These are phyloP conservation scores for Lithohypha guttulata DNA, from an alignment of 2,329 filamentous ascomycete genomes.

Conservation along the genomic window DNA sequence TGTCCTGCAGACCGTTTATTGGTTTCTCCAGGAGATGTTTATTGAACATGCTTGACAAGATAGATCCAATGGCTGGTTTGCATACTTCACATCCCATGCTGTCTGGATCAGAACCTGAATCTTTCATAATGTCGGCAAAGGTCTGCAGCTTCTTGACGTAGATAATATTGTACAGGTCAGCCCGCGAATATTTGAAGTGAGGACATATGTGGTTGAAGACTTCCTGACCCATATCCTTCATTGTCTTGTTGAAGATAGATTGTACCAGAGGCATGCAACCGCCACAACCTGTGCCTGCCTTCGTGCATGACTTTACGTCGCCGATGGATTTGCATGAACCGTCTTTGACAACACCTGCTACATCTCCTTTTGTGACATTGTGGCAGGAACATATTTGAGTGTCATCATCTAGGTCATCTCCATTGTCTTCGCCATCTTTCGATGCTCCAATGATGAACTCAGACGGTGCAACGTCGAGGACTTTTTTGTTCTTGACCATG, in stretches of 20 bases:
- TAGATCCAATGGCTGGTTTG: constrained; percentile 71
- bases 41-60: constrained; percentile 74
- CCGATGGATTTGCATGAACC: constrained; percentile 71
- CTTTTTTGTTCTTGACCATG: constrained; percentile 74
- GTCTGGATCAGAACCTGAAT: constrained; percentile 58
- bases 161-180: constrained; percentile 82
- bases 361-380: constrained; percentile 78
- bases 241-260: constrained; percentile 80
- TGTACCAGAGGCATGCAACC: constrained; percentile 83
- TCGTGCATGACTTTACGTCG: constrained; percentile 80
- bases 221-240: constrained; percentile 75
- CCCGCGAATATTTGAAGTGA: constrained; percentile 73
- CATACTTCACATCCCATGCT: constrained; percentile 79
- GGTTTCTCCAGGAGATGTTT: constrained; percentile 65
- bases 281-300: constrained; percentile 81
- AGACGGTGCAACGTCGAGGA: constrained; percentile 64
- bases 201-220: constrained; percentile 78
- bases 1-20: constrained; percentile 70
- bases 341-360: constrained; percentile 61
- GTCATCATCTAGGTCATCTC: constrained; percentile 69
- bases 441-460: constrained; percentile 73
- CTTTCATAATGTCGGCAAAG: constrained; percentile 66
- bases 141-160: constrained; percentile 67
- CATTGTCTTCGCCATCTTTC: constrained; percentile 62
- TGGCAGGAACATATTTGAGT: constrained; percentile 88